Evolutionary conservation across 2,329 filamentous ascomycete species (phyloP), one percentile per base, ranked within the genome.

Genomic region (Paecilomyces formosus): DNA sequence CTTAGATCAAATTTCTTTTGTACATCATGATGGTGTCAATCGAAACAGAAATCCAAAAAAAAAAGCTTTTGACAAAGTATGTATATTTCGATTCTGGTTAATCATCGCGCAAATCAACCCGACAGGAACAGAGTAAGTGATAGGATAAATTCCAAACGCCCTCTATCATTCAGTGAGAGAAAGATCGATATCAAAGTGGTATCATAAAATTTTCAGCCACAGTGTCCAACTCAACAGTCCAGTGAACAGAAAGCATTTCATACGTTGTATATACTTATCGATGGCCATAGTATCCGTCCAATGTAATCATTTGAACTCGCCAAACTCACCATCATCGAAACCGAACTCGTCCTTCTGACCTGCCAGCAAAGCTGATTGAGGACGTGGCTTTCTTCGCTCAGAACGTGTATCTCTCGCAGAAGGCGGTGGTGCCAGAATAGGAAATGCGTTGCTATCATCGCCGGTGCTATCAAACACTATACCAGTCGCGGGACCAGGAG

Each of bases 271-370:
- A n/a, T 31, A 31, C 30, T 45, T 21, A 45, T 45, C 5, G 39
- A 45, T 8, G n/a, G 39, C 39, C 5, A 8, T 31, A 45, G 3
- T 9, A 18, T n/a, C 9, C n/a, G 8, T 45, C 54, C 13, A 24
- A 15, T 28, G 24, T 15, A n/a, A 58, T 65, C 67, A 82, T 67
- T 83, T 80, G 76, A 95, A 95, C 74, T 95, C 90, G 21, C 90
- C 90, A 82, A 92, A 92, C 69, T 93, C 88, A 1, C 90, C 91
- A 70, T 96, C 89, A 68, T 95, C 90, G 66, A 94, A 94, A 0
- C 90, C 90, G 63, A 93, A 57, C 13, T 57, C 55, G 26, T 50
- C 74, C 26, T 65, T 66, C 56, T 65, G 64, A 53, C 68, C 66
- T 31, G 70, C 78, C 4, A 81, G 77, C 12, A 83, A 81, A 66